These are phyloP conservation scores for Bipolaris bicolor DNA, from an alignment of 2,329 filamentous ascomycete species.

Conservation along the genomic window DNA sequence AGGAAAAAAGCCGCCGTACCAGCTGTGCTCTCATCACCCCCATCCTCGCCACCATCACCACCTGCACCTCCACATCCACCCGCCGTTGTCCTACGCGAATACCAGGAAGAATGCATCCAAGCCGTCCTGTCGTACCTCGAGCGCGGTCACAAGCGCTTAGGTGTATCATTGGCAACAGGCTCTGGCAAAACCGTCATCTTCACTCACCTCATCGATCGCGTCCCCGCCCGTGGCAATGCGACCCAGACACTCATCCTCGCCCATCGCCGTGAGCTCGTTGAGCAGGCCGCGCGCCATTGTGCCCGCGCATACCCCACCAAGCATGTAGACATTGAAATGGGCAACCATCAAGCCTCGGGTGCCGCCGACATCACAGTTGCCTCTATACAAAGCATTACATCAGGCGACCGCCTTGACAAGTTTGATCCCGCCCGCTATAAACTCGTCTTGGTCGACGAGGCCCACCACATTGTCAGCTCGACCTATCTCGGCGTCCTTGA, in stretches of 20 bases:
- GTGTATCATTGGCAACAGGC: conserved; percentile 85
- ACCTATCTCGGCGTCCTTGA: conserved; percentile 76
- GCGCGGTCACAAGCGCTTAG: conserved; percentile 77
- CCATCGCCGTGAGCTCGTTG: conserved; percentile 89
- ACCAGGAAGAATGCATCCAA: conserved; percentile 91
- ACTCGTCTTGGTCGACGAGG: conserved; percentile 91
- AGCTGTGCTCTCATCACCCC: conserved; percentile 22
- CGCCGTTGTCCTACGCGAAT: conserved; percentile 72
- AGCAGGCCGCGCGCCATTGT: conserved; percentile 91
- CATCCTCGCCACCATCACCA: conserved; percentile 14
- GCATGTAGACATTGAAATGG: conserved; percentile 91
- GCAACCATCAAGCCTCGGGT: conserved; percentile 74
- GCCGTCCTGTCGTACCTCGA: conserved; percentile 74
- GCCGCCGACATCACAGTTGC: conserved; percentile 91
- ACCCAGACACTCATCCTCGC: conserved; percentile 88
- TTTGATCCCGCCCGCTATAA: conserved; percentile 84
- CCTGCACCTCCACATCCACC: conserved; percentile 24
- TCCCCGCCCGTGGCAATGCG: conserved; percentile 64
- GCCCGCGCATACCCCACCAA: conserved; percentile 78
- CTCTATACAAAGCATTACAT: conserved; percentile 83
- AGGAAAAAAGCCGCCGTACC: conserved; percentile 8
- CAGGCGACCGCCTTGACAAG: conserved; percentile 76
- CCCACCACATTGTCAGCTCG: conserved; percentile 90
- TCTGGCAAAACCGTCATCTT: conserved; percentile 96
- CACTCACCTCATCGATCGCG: conserved; percentile 86